Base-by-base conservation (phyloP, 1,284 basidiomycete genomes). In the Bondarzewia mesenterica region DNA sequence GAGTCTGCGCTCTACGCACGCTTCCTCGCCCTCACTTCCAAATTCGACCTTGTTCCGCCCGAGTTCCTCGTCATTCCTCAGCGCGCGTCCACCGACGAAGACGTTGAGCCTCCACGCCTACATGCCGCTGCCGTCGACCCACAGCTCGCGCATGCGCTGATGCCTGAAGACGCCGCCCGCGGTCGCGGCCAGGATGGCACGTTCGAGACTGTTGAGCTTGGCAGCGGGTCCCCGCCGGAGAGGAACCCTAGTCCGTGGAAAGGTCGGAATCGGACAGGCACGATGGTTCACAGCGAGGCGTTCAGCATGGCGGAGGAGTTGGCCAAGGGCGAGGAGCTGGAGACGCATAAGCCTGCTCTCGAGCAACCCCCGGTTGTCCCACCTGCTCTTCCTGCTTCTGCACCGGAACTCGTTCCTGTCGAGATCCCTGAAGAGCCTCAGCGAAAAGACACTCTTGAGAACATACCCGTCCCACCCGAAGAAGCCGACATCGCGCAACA, bases 1-100 rank as follows among this genome's bases (percentile, higher is more conserved):
- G 92, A 97, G 64, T 93, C 88, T 5, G 88, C 87, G 0, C 74
- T 98, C 1, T 97, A 97, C 60, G 85, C 87, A 25, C 85, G 94
- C 53, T 98, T 98, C 71, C 77, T 89, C 46, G 83, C 83, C 3
- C 78, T 98, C 49, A 87, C 86, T 8, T 74, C 80, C 51, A 80
- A 80, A 58, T 96, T 89, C 68, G 82, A 88, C 51, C 75, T 99
- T 37, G 87, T 95, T 2, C 81, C 85, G 0, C 66, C 76, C 42
- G 88, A 90, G 50, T 85, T 93, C 61, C 75, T 94, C 35, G 83
- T 92, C 58, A 91, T 93, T 39, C 89, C 89, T 0, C 53, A 49
- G 14, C 32, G 55, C 14, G 50, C 53, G 44, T 52, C 44, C 32
- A 46, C 20, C 36, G 46, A 53, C 47, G 60, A 65, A 1, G 72